These are phyloP conservation scores for Coemansia sp. DNA, from an alignment of 192 early-diverging fungal genomes.

Conservation along the genomic window DNA sequence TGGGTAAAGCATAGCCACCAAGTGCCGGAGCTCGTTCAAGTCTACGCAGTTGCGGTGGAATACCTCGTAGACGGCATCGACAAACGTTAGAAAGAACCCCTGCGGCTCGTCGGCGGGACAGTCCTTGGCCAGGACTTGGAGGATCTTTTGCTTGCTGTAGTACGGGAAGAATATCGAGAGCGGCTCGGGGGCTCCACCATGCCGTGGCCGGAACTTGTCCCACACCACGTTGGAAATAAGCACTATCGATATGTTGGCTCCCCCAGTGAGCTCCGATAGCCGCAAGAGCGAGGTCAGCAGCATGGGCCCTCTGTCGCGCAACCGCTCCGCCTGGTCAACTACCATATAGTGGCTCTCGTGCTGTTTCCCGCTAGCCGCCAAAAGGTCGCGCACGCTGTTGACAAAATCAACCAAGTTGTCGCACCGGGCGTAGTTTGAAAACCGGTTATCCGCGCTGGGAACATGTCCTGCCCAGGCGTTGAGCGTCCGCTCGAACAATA, in stretches of 20 bases:
- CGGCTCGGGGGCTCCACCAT: conserved; percentile 66
- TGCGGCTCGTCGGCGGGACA: conserved; percentile 63
- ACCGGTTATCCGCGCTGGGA: conserved; percentile 56
- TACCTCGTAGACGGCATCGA: conserved; percentile 79
- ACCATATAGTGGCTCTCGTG: conserved; percentile 56
- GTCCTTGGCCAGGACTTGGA: conserved; percentile 74
- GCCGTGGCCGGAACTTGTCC: conserved; percentile 76
- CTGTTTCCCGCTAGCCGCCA: conserved; percentile 5
- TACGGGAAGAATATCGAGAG: conserved; percentile 70
- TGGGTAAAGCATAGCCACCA: conserved; percentile 81
- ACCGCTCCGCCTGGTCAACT: conserved; percentile 79
- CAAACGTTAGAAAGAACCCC: conserved; percentile 73
- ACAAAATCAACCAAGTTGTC: conserved; percentile 78
- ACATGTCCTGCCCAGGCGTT: conserved; percentile 63
- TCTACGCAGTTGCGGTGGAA: conserved; percentile 82
- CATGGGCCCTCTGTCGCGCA: conserved; percentile 70
- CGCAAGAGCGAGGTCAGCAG: conserved; percentile 72
- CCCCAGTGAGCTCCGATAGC: conserved; percentile 65
- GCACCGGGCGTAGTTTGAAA: conserved; percentile 58
- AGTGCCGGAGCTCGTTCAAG: conserved; percentile 84
- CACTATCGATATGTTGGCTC: conserved; percentile 66
- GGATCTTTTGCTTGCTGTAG: conserved; percentile 73
- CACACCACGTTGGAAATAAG: conserved; percentile 75
- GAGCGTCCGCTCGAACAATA: conserved; percentile 79
- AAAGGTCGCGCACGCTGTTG: conserved; percentile 20